These are phyloP conservation scores for Angophora floribunda DNA, from an alignment of 345 rosid species.

Conservation along the genomic window DNA sequence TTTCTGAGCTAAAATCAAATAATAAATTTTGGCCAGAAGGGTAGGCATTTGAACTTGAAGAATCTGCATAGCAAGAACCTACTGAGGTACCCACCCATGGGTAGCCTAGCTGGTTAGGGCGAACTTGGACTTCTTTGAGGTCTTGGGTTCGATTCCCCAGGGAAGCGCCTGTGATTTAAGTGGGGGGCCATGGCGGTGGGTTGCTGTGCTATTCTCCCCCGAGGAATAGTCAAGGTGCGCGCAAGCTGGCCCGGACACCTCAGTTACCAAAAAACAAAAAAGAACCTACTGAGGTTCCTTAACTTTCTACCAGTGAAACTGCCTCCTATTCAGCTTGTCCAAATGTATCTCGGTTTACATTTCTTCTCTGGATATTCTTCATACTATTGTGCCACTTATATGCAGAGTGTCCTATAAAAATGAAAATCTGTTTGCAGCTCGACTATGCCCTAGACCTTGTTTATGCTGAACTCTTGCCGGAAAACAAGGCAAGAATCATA, in stretches of 20 bases:
- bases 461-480: constrained; percentile 60
- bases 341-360: neutral
- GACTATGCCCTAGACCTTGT: constrained; percentile 45
- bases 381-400: neutral
- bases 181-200: no score
- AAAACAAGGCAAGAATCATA: constrained; percentile 53
- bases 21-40: neutral
- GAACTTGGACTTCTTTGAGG: no score
- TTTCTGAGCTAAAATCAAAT: neutral
- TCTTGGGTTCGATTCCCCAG: no score
- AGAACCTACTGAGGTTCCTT: neutral
- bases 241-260: no score
- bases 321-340: neutral
- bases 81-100: no score
- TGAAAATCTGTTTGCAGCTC: constrained; percentile 31
- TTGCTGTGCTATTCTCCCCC: no score
- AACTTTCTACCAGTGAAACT: neutral
- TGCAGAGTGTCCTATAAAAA: neutral
- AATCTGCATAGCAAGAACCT: neutral
- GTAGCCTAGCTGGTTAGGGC: no score
- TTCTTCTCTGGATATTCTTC: neutral
- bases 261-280: no score
- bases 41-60: neutral
- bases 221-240: no score
- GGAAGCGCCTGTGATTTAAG: no score